These are phyloP conservation scores for Teunomyces cretensis DNA, from an alignment of 805 yeast genomes.

Conservation along the genomic window DNA sequence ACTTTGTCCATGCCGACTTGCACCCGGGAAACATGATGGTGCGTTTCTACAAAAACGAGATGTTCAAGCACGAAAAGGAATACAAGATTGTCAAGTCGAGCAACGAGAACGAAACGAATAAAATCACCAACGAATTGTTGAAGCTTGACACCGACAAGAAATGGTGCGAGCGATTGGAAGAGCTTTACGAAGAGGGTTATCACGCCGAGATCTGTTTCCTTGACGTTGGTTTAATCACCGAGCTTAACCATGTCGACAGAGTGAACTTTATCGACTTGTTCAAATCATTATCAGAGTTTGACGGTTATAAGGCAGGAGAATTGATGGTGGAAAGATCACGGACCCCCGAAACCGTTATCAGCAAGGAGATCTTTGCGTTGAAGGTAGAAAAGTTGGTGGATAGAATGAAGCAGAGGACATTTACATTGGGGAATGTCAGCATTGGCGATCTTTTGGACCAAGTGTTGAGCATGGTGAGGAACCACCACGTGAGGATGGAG, in stretches of 20 bases:
- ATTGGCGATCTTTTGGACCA: constrained; percentile 88
- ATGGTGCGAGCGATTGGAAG: constrained; percentile 48
- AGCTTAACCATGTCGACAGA: constrained; percentile 72
- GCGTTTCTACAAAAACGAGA: constrained; percentile 56
- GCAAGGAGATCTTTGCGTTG: constrained; percentile 80
- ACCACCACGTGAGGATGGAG: constrained; percentile 96
- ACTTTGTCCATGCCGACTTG: constrained; percentile 93
- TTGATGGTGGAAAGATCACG: constrained; percentile 92
- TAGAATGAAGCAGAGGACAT: constrained; percentile 81
- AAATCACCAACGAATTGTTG: constrained; percentile 42
- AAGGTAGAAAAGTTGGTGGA: constrained; percentile 83
- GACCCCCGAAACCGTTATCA: constrained; percentile 89
- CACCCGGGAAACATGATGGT: constrained; percentile 96
- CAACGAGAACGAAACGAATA: constrained; percentile 47
- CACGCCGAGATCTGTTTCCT: constrained; percentile 86
- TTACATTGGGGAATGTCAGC: constrained; percentile 86
- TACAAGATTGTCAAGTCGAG: constrained; percentile 42
- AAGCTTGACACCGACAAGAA: constrained; percentile 34
- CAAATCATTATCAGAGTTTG: constrained; percentile 84
- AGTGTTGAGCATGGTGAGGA: constrained; percentile 86
- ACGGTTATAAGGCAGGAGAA: constrained; percentile 93
- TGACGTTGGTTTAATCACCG: constrained; percentile 93
- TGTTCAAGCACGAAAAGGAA: constrained; percentile 41
- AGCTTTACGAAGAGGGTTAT: constrained; percentile 56
- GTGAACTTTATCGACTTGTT: constrained; percentile 86